Percentiles rank a stretch among this genome's conserved stretches.
phyloP scores from a whole-genome alignment of 352 stramenopile species.

The Globisporangium solare region DNA sequence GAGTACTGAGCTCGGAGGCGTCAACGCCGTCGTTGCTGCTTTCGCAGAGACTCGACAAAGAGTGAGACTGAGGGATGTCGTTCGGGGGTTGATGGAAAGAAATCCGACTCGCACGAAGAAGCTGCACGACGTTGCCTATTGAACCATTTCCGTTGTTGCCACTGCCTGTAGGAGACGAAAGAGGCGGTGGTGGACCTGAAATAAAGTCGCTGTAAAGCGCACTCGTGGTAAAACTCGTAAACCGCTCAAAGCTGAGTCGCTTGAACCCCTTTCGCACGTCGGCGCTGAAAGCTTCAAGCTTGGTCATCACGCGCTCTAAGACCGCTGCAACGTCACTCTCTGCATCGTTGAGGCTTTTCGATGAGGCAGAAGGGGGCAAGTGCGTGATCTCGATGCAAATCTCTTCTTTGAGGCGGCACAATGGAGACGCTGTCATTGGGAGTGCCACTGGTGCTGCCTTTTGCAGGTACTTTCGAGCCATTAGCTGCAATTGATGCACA shows the following conservation, averaged over 20 bases:
- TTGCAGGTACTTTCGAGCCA: slow-evolving; percentile 24
- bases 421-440: slow-evolving; percentile 14
- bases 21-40: too few relatives aligned
- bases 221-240: slow-evolving; percentile 41
- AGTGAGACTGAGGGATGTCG: not conserved
- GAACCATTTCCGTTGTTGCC: not conserved
- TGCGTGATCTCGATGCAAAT: slow-evolving; percentile 15
- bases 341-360: slow-evolving; percentile 2
- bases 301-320: slow-evolving; percentile 19
- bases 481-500: slow-evolving; percentile 16
- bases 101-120: slow-evolving; percentile 43
- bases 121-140: slow-evolving; percentile 25
- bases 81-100: slow-evolving; percentile 59
- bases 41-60: slow-evolving; percentile 12
- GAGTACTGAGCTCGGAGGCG: not conserved
- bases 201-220: slow-evolving; percentile 49
- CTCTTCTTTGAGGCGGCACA: slow-evolving; percentile 26
- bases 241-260: slow-evolving; percentile 36
- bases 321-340: slow-evolving; percentile 5
- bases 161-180: not conserved
- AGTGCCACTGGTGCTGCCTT: slow-evolving; percentile 18
- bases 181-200: not conserved
- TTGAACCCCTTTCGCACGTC: slow-evolving; percentile 46
- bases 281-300: slow-evolving; percentile 28
- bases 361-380: slow-evolving; percentile 3